phyloP scores from a whole-genome alignment of 1,139 yeast species.

The Diutina sp. region DNA sequence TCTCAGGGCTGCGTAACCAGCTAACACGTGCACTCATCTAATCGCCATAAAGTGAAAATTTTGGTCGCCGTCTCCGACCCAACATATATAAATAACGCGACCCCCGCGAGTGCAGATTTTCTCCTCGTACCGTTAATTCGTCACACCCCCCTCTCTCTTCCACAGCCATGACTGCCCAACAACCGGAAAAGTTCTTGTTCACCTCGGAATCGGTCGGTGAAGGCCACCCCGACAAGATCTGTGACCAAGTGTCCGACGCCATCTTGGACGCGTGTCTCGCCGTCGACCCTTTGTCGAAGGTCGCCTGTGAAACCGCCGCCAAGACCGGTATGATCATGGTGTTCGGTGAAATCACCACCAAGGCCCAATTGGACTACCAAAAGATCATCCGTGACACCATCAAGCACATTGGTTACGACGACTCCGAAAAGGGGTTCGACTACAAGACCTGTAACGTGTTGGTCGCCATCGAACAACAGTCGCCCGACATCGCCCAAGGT shows the following conservation, averaged over 20 bases:
- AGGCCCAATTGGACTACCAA: slow-evolving; percentile 90
- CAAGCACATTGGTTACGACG: slow-evolving; percentile 96
- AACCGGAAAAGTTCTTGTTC: slow-evolving; percentile 46
- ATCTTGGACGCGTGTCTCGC: slow-evolving; percentile 94
- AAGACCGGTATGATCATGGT: slow-evolving; percentile 99
- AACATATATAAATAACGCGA: not conserved
- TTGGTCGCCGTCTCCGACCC: not conserved
- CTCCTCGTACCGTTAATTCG: not conserved
- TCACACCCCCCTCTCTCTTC: not conserved
- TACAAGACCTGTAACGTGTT: slow-evolving; percentile 98
- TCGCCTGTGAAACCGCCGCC: slow-evolving; percentile 98
- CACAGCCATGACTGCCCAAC: slow-evolving; percentile 8
- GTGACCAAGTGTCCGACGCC: slow-evolving; percentile 99
- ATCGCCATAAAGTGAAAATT: not conserved
- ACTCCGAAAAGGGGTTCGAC: slow-evolving; percentile 93
- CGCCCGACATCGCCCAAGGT: slow-evolving; percentile 99
- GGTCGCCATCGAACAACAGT: slow-evolving; percentile 98
- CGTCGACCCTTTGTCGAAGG: slow-evolving; percentile 94
- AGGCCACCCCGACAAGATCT: slow-evolving; percentile 99
- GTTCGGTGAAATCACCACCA: slow-evolving; percentile 98
- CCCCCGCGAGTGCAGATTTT: not conserved
- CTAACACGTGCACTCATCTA: not conserved
- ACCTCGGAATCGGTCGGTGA: slow-evolving; percentile 98
- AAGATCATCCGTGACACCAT: slow-evolving; percentile 95
- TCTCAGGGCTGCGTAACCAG: not conserved